Base-by-base conservation (phyloP, 805 yeast genomes). In the Naumovozyma baii region DNA sequence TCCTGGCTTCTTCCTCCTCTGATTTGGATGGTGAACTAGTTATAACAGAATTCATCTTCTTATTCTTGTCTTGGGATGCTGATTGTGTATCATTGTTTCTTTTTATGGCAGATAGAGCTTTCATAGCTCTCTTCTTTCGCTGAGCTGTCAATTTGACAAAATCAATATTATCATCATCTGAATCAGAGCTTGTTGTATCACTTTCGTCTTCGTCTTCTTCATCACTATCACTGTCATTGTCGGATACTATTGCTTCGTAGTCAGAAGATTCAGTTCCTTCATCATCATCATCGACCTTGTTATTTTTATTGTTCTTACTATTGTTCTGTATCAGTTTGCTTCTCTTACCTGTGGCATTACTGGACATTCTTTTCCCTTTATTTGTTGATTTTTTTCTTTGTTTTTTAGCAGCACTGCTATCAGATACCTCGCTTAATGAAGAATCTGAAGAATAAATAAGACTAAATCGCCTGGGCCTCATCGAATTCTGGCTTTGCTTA, bases 111-210 rank as follows among this genome's bases (percentile, higher is more conserved):
- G 52, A 44, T 64, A 43, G 70, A 1, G 75, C 74, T 45, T 72
- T 71, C 68, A 74, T 63, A 1, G 77, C 68, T 43, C 63, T 69
- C 30, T 74, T 74, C 60, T 80, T 76, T 45, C 77, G 67, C 55
- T 80, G 81, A 8, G 80, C 83, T 28, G 83, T 82, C 44, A 83
- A 61, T 55, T 73, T 74, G 13, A 82, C 83, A 55, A 79, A 80
- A 60, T 83, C 90, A 2, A 81, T 76, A 48, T 76, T 78, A 29
- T 77, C 78, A 48, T 78, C 85, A 49, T 75, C 80, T 0, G 80
- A 74, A 9, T 78, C 72, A 9, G 72, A 64, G 22, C 59, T 68
- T 29, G 67, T 66, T 16, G 68, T 69, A 28, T 60, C 67, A 14
- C 59, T 69, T 5, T 59, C 64, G 12, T 59, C 68, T 15, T 60